phyloP scores from a whole-genome alignment of 2,329 filamentous ascomycete genomes.

The Didymella glomerata region DNA sequence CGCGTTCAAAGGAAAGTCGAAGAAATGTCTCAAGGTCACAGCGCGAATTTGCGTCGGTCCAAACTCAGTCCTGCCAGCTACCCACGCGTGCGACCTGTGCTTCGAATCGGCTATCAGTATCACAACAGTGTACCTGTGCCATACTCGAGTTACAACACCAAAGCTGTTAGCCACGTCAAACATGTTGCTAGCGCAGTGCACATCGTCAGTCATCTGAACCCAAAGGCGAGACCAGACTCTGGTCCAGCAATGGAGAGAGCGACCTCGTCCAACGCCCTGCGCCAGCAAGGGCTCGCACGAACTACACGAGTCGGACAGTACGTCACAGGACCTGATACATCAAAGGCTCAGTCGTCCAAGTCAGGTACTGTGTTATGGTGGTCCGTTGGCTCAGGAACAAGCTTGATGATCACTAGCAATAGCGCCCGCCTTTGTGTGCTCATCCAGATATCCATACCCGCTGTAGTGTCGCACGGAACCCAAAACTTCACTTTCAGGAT shows the following conservation, averaged over 20 bases:
- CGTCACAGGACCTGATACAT: background rate
- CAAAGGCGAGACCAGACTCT: background rate
- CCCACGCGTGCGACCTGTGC: background rate
- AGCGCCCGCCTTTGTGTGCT: background rate
- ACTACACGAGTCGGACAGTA: background rate
- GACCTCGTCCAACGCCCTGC: background rate
- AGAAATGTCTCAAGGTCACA: no score
- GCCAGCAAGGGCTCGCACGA: background rate
- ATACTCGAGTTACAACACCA: background rate
- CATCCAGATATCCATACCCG: background rate
- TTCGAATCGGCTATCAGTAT: background rate
- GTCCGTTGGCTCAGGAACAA: background rate
- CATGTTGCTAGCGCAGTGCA: constrained; percentile 4
- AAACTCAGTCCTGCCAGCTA: background rate
- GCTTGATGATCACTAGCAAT: background rate
- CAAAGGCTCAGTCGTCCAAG: background rate
- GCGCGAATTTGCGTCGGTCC: background rate
- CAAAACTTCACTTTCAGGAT: background rate
- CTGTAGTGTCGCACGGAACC: background rate
- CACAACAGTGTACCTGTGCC: background rate
- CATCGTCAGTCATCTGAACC: background rate
- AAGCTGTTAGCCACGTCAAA: background rate
- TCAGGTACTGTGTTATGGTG: background rate
- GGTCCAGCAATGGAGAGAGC: background rate
- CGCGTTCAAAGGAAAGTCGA: background rate